phyloP scores from a whole-genome alignment of 192 early-diverging fungal genomes.

The Backusella psychrophila region DNA sequence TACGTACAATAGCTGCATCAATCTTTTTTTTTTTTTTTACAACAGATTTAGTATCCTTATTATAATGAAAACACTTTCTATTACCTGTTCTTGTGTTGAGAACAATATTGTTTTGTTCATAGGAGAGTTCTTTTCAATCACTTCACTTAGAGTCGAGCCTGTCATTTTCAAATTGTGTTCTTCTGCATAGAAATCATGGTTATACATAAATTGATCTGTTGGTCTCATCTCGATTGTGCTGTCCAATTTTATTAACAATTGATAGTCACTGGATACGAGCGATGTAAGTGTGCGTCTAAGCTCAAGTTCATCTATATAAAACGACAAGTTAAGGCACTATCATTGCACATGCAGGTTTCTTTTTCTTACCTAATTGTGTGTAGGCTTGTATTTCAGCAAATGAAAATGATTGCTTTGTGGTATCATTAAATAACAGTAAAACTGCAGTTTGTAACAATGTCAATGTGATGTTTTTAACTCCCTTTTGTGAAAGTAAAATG shows the following conservation, averaged over 20 bases:
- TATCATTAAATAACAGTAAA: slow-evolving; percentile 64
- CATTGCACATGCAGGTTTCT: not conserved
- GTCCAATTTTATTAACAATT: slow-evolving; percentile 75
- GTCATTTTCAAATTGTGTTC: slow-evolving; percentile 71
- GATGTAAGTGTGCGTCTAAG: slow-evolving; percentile 84
- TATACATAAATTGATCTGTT: slow-evolving; percentile 53
- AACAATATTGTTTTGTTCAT: slow-evolving; percentile 79
- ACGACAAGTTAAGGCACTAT: too few species aligned
- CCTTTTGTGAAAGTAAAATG: slow-evolving; percentile 25
- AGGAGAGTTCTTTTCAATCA: slow-evolving; percentile 61
- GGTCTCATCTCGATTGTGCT: slow-evolving; percentile 53
- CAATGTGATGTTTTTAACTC: slow-evolving; percentile 64
- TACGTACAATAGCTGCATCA: slow-evolving; percentile 82
- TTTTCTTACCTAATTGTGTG: slow-evolving; percentile 64
- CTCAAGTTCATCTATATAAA: slow-evolving; percentile 59
- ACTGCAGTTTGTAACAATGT: slow-evolving; percentile 70
- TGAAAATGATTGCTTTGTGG: slow-evolving; percentile 44
- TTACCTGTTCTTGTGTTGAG: slow-evolving; percentile 69
- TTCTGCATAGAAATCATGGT: slow-evolving; percentile 62
- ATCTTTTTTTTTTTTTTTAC: slow-evolving; percentile 43
- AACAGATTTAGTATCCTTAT: not conserved
- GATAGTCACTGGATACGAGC: slow-evolving; percentile 82
- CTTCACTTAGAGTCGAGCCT: slow-evolving; percentile 65
- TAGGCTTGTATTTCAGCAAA: slow-evolving; percentile 68
- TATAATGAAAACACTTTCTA: slow-evolving; percentile 21